These are phyloP conservation scores for Amphicarpaea edgeworthii DNA, from an alignment of 306 rosid genomes.

Conservation along the genomic window DNA sequence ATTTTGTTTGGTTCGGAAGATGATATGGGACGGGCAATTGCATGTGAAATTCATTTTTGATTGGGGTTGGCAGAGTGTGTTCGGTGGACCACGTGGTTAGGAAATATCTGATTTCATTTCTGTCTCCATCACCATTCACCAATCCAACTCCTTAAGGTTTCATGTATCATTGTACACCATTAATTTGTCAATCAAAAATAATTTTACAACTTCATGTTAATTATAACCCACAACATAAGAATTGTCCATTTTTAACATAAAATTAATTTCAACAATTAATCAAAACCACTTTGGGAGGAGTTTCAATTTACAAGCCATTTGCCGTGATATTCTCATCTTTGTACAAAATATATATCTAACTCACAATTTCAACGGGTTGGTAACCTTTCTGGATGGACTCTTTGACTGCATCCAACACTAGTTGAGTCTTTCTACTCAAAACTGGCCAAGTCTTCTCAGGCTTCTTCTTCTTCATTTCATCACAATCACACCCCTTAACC, in stretches of 20 bases:
- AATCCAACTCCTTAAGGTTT: no score
- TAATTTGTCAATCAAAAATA: not conserved
- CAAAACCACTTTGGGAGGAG: not conserved
- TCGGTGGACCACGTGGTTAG: conserved; percentile 23
- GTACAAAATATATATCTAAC: conserved; percentile 8
- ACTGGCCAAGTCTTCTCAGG: conserved; percentile 42
- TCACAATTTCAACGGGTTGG: conserved; percentile 40
- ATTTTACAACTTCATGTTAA: not conserved
- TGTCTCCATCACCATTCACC: no score
- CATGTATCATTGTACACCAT: no score
- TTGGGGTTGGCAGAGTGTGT: not conserved
- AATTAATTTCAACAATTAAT: not conserved
- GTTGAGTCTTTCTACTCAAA: conserved; percentile 46
- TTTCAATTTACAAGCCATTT: not conserved
- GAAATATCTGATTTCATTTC: not conserved
- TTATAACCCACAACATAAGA: not conserved
- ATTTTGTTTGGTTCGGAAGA: conserved; percentile 28
- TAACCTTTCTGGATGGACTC: conserved; percentile 50
- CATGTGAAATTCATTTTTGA: conserved; percentile 26
- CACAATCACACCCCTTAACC: conserved; percentile 34
- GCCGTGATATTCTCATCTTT: not conserved
- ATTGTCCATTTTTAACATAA: not conserved
- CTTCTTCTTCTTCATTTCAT: no score
- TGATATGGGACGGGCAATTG: not conserved
- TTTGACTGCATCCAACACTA: conserved; percentile 54